Conservation (phyloP, 2,329 filamentous ascomycete genomes). For the Berkeleyomyces rouxiae region DNA sequence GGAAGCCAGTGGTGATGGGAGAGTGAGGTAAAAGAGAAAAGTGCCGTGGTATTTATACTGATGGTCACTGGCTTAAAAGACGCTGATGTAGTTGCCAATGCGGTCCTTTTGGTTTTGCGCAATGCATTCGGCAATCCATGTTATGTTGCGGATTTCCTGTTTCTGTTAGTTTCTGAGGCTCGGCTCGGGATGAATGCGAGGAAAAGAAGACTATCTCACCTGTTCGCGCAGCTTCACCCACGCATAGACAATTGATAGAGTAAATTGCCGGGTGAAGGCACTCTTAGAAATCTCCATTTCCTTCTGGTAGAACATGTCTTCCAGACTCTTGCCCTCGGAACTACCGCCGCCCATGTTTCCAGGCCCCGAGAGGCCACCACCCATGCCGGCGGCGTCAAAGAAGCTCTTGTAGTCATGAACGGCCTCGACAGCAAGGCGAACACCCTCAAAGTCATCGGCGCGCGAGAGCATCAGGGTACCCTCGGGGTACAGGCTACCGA, state of each 20-base stretch:
- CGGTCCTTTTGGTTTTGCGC: constrained; percentile 98
- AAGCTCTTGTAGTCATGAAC: constrained; percentile 88
- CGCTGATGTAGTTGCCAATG: constrained; percentile 97
- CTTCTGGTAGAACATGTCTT: constrained; percentile 98
- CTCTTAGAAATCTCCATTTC: constrained; percentile 97
- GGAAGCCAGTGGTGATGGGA: not conserved
- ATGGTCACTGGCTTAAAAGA: constrained; percentile 45
- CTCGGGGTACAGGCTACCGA: constrained; percentile 84
- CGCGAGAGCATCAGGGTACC: constrained; percentile 87
- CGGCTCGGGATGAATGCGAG: not conserved
- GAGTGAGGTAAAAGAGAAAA: not conserved
- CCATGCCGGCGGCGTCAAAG: constrained; percentile 78
- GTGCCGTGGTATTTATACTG: not conserved
- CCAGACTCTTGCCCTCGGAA: constrained; percentile 77
- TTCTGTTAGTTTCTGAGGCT: constrained; percentile 19
- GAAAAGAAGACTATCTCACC: constrained; percentile 36
- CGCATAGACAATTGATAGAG: constrained; percentile 83
- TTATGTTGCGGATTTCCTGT: constrained; percentile 97
- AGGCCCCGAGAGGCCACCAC: constrained; percentile 51
- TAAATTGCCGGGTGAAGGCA: constrained; percentile 92
- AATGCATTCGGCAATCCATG: constrained; percentile 99
- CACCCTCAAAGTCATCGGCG: constrained; percentile 87
- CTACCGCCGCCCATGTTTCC: constrained; percentile 70
- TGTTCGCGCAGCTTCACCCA: constrained; percentile 97
- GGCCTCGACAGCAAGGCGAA: constrained; percentile 82